These are phyloP conservation scores for Tolypocladium inflatum DNA, from an alignment of 2,329 filamentous ascomycete species.

Conservation along the genomic window DNA sequence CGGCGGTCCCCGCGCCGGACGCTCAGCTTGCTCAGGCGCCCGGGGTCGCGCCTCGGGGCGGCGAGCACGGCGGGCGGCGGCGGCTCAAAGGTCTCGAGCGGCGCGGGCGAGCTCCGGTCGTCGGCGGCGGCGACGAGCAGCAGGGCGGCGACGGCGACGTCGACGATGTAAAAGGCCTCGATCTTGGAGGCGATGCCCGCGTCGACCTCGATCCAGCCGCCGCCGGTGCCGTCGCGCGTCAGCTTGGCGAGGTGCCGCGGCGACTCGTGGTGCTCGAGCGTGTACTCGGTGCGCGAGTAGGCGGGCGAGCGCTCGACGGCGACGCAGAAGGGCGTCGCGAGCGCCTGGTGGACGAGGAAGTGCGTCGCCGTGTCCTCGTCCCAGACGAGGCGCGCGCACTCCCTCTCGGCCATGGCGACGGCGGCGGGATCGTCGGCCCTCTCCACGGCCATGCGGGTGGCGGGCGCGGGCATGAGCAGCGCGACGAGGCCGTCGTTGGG, in stretches of 20 bases:
- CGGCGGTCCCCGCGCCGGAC: slow-evolving; percentile 18
- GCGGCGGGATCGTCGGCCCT: slow-evolving; percentile 49
- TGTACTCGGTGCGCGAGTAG: slow-evolving; percentile 54
- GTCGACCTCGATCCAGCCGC: slow-evolving; percentile 52
- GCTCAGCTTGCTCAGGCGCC: slow-evolving; percentile 19
- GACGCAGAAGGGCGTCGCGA: slow-evolving; percentile 54
- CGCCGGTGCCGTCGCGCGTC: slow-evolving; percentile 49
- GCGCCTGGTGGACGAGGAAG: slow-evolving; percentile 54
- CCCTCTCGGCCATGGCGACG: slow-evolving; percentile 53
- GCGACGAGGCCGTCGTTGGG: slow-evolving; percentile 58
- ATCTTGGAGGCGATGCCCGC: slow-evolving; percentile 50
- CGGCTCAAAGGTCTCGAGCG: slow-evolving; percentile 47
- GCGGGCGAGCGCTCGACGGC: slow-evolving; percentile 48
- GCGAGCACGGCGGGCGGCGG: slow-evolving; percentile 32
- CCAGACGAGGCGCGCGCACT: slow-evolving; percentile 65
- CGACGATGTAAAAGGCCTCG: slow-evolving; percentile 51
- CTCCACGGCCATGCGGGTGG: slow-evolving; percentile 53
- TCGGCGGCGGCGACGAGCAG: slow-evolving; percentile 50
- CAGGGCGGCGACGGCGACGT: slow-evolving; percentile 51
- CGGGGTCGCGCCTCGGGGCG: slow-evolving; percentile 11
- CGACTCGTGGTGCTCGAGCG: slow-evolving; percentile 54
- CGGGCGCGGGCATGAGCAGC: slow-evolving; percentile 56
- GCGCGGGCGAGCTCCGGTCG: slow-evolving; percentile 33
- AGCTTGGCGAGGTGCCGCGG: slow-evolving; percentile 51
- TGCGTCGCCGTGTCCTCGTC: slow-evolving; percentile 50